A percentile compares a stretch with the other conserved stretches of the same genome.
Conservation (phyloP, 495 filamentous ascomycete species). For the Hyaloscypha variabilis region DNA sequence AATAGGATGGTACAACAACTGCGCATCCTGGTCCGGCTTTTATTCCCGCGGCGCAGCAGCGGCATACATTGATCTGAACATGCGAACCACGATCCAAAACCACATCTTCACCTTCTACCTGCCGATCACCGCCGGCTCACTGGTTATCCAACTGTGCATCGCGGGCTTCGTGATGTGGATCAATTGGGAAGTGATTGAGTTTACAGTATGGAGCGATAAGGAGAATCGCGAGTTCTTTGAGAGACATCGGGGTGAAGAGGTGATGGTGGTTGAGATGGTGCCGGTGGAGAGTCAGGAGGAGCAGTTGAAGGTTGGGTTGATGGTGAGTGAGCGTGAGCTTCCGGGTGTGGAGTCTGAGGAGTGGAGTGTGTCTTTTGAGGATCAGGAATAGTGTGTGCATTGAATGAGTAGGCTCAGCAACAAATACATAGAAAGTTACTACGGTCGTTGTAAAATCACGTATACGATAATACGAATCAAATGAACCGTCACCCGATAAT, state of each 20-base stretch:
- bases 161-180: background rate
- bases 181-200: background rate
- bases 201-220: background rate
- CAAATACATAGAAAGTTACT: background rate
- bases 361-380: background rate
- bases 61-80: slow-evolving; percentile 2
- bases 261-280: background rate
- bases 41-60: background rate
- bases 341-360: background rate
- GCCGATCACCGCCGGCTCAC: background rate
- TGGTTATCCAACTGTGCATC: background rate
- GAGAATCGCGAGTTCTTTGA: background rate
- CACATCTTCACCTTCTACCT: slow-evolving; percentile 3
- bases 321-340: background rate
- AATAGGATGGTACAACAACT: slow-evolving; percentile 4
- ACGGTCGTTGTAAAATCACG: background rate
- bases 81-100: background rate
- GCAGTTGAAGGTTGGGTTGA: background rate
- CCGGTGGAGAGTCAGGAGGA: background rate
- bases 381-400: too few species aligned
- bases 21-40: background rate
- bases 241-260: background rate
- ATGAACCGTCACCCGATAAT: background rate
- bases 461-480: too few species aligned
- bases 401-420: background rate